Base-by-base conservation (phyloP, 2,329 filamentous ascomycete species). In the Canariomyces notabilis region DNA sequence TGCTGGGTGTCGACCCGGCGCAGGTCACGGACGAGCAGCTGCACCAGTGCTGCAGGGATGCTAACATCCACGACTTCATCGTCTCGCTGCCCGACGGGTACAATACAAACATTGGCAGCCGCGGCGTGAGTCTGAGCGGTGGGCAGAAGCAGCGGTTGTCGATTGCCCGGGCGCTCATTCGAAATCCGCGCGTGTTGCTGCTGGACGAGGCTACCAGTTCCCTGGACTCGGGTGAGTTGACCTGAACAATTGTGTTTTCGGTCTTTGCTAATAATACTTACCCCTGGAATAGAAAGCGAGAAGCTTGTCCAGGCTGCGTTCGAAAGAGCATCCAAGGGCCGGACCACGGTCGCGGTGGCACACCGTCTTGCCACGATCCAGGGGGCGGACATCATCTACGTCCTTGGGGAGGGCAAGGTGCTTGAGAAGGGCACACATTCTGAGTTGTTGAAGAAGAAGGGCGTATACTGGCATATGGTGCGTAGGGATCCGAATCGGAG, bases 371-470 rank as follows among this genome's bases (percentile, higher is more conserved):
- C 83, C 0, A 91, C 85, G 11, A 81, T 90, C 16, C 85, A 87
- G 63, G 84, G 89, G 55, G 85, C 86, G 1, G 82, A 91, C 61
- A 69, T 82, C n/a, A 90, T 90, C 34, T 88, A 87, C 57, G 85
- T 91, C 0, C 78, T 93, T 38, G 84, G 85, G 9, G 75, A 82
- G 50, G 80, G 83, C 19, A 75, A 70, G 54, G 67, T 80, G 35
- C 58, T 80, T 9, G 77, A 80, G 61, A 66, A 73, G 59, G 77
- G 76, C 9, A 77, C 59, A 15, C 76, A 80, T 50, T 48, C 48
- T 2, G 77, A 79, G 56, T 55, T 80, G 48, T 50, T 80, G 50
- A 70, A 64, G 61, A 67, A 68, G 64, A 71, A 62, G 56, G 76
- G 76, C 1, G 68, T 76, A 5, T 80, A 80, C 50, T 79, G 74